Evolutionary conservation across 306 rosid genomes (phyloP), one percentile per base, ranked within the genome.

Genomic region (Albizia julibrissin): DNA sequence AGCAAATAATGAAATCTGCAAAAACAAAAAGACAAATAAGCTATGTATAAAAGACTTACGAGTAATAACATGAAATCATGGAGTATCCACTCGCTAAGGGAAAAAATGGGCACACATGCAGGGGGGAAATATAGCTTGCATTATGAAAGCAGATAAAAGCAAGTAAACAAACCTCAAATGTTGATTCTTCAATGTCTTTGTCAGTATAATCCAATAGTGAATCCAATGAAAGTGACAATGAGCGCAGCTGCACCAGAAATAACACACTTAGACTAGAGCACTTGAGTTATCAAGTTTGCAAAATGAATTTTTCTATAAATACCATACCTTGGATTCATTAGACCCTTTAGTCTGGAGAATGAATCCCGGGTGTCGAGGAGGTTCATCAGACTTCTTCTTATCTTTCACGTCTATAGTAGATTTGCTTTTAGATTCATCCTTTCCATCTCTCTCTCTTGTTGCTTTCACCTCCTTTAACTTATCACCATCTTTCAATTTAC

Each of bases 321-420:
- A 84, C 52, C 89, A 62, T 93, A 95, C 99, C 82, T 93, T 96
- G 65, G 92, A 91, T 77, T 90, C 98, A 85, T 89, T 92, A 81
- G 88, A 80, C 69, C 80, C 62, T 81, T 87, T 93, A 6, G 99
- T 87, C 82, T 86, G 91, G 79, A 96, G 84, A 85, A 96, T 88
- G 52, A 92, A 89, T 74, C 99, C 99, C 40, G 98, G 90, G 89
- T 93, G 97, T 56, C 98, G 93, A 79, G 98, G 99, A 89, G 92
- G 91, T 84, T 96, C 99, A 80, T 93, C 99, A 78, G 89, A 76
- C 88, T 89, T 95, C 76, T 79, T 91, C 85, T 86, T 92, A 73
- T 93, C 99, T 84, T 93, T 93, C 76, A 80, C 69, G 74, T 92
- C 96, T 78, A 86, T 95, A 85, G 75, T 88, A 77, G 90, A 80